Conservation (phyloP, 1,139 yeast species). For the Kodamaea ohmeri region DNA sequence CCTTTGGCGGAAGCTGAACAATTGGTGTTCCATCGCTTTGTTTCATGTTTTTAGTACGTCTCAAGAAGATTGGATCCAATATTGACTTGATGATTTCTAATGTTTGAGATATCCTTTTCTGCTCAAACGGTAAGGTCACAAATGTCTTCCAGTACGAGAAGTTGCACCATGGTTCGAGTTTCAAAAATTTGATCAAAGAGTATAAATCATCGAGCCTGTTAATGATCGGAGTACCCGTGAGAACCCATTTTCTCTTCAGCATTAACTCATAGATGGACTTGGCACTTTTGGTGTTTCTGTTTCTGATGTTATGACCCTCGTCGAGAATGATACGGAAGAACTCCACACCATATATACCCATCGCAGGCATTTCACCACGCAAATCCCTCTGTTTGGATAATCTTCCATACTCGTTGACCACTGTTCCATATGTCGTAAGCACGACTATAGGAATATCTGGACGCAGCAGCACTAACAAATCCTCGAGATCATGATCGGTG, state of each 20-base stretch:
- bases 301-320: constrained; percentile 90
- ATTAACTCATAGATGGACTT: constrained; percentile 68
- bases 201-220: constrained; percentile 85
- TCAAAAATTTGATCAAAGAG: constrained; percentile 70
- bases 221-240: constrained; percentile 94
- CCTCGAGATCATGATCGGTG: constrained; percentile 45
- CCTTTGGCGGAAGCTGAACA: constrained; percentile 76
- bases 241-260: constrained; percentile 74
- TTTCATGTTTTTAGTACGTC: constrained; percentile 87
- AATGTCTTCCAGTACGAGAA: constrained; percentile 88
- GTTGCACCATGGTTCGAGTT: constrained; percentile 86
- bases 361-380: constrained; percentile 31
- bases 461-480: constrained; percentile 35
- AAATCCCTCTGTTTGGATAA: constrained; percentile 30
- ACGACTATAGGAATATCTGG: constrained; percentile 64
- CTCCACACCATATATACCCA: constrained; percentile 68
- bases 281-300: constrained; percentile 76
- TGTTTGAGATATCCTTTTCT: constrained; percentile 65
- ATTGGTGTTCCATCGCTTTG: constrained; percentile 70
- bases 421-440: constrained; percentile 85
- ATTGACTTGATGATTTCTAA: constrained; percentile 81
- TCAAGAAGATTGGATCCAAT: constrained; percentile 74
- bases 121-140: constrained; percentile 80
- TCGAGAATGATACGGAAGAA: constrained; percentile 82
- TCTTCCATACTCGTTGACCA: constrained; percentile 66